phyloP scores from a whole-genome alignment of 2,329 filamentous ascomycete genomes.

The Xylaria sp. region DNA sequence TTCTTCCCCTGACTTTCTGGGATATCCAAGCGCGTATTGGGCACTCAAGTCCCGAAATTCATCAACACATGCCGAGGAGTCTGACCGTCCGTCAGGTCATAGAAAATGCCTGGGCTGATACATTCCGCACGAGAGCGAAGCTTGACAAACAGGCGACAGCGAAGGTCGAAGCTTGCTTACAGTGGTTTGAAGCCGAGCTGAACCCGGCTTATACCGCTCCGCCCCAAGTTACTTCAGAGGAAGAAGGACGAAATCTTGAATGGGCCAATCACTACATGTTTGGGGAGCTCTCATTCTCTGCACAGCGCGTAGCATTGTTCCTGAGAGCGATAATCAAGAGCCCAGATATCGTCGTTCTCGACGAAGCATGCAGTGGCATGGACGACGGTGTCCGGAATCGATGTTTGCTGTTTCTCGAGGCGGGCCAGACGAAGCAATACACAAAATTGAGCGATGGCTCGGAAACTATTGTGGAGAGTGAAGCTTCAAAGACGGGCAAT shows the following conservation, averaged over 20 bases:
- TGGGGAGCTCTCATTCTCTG: conserved; percentile 76
- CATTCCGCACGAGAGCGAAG: conserved; percentile 74
- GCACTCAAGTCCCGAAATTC: conserved; percentile 92
- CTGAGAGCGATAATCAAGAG: conserved; percentile 80
- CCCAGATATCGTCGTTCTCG: conserved; percentile 81
- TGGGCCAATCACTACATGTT: conserved; percentile 76
- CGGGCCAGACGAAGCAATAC: conserved; percentile 60
- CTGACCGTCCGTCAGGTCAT: conserved; percentile 76
- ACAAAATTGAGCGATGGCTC: conserved; percentile 41
- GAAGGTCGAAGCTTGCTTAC: conserved; percentile 71
- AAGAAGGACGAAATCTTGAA: conserved; percentile 41
- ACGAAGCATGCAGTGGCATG: conserved; percentile 89
- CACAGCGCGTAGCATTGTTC: conserved; percentile 85
- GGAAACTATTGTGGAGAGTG: conserved; percentile 51
- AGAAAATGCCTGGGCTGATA: conserved; percentile 89
- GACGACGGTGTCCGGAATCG: conserved; percentile 82
- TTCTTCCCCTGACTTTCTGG: conserved; percentile 83
- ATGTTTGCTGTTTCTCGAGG: conserved; percentile 79
- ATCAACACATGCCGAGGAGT: conserved; percentile 85
- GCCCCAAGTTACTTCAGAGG: conserved; percentile 20
- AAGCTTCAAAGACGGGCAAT: conserved; percentile 49
- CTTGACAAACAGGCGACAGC: conserved; percentile 62
- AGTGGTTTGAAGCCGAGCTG: conserved; percentile 81
- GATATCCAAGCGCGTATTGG: conserved; percentile 90
- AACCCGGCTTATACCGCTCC: conserved; percentile 55